These are phyloP conservation scores for Yamadazyma pseudoaaseri DNA, from an alignment of 1,139 yeast genomes.

Conservation along the genomic window DNA sequence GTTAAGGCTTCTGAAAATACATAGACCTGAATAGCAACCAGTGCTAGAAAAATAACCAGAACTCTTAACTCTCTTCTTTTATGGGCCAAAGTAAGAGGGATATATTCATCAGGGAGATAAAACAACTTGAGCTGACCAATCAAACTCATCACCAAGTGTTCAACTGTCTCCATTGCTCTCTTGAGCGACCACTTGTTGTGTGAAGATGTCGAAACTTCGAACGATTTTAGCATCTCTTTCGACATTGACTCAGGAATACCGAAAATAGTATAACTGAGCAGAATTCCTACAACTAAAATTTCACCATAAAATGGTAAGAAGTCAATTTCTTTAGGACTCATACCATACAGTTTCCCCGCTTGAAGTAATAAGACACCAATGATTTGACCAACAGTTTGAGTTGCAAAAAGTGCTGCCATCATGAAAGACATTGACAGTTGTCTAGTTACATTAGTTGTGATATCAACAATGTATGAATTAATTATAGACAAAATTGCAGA, in stretches of 20 bases:
- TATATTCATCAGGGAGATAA: slow-evolving; percentile 37
- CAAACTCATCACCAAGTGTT: not conserved
- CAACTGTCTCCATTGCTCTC: too few species aligned
- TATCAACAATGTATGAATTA: slow-evolving; percentile 12
- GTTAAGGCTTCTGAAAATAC: slow-evolving; percentile 24
- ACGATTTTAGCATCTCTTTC: not conserved
- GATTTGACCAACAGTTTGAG: slow-evolving; percentile 8
- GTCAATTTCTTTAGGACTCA: slow-evolving; percentile 3
- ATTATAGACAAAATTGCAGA: slow-evolving; percentile 5
- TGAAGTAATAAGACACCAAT: slow-evolving; percentile 5
- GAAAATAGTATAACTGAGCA: not conserved
- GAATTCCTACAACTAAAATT: not conserved
- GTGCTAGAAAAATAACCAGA: slow-evolving; percentile 46
- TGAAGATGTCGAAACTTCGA: not conserved
- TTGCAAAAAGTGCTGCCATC: slow-evolving; percentile 7
- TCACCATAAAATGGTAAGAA: slow-evolving; percentile 3
- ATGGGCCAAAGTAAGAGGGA: slow-evolving; percentile 16
- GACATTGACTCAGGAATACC: slow-evolving; percentile 9
- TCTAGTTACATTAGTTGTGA: slow-evolving; percentile 7
- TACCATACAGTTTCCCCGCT: slow-evolving; percentile 4
- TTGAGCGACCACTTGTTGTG: not conserved
- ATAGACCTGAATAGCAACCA: slow-evolving; percentile 6
- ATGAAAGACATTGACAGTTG: slow-evolving; percentile 7
- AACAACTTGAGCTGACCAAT: slow-evolving; percentile 47
- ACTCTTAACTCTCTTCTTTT: slow-evolving; percentile 19